Evolutionary conservation across 306 rosid genomes (phyloP), one percentile per base, ranked within the genome.

Genomic region (Pueraria montana): DNA sequence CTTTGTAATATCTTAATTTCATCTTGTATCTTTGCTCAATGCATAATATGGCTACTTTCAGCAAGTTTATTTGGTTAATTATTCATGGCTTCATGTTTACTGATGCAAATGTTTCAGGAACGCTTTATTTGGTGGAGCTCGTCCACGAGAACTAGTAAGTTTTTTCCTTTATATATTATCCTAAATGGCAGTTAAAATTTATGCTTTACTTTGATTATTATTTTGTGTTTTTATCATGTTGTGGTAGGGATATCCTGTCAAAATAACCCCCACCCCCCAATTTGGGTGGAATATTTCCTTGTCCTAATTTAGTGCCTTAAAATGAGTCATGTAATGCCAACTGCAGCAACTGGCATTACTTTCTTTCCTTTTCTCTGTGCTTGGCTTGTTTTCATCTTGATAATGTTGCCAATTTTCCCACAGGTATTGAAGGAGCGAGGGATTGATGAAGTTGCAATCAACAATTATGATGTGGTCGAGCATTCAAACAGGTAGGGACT

Each of bases 401-500:
- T 69, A 73, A 76, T 65, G 42, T 50, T 78, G 38, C 52, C 53
- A 16, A 83, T 74, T 38, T 86, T 70, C 62, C 72, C 68, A 70
- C 87, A 96, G 99, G 99, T 96, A 74, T 78, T 96, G 97, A 96
- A 94, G 91, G 98, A 88, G 84, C 93, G 99, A 84, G 97, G 99
- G 77, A 13, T 90, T 77, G 98, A 91, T 36, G 90, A 92, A 74
- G 88, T 88, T 82, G 89, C 74, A 24, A 80, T 84, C 12, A 89
- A 86, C 79, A 84, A 77, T 81, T 62, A 77, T 30, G 99, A 92
- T 49, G 80, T 85, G 67, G 85, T 87, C 26, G 97, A 89, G 79
- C 88, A 86, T 80, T 78, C 92, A 59, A 91, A 91, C 46, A 91
- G 89, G 99, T 94, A 89, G 17, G n/a, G 77, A 16, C 36, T 52